These are phyloP conservation scores for Nemania diffusa DNA, from an alignment of 2,329 filamentous ascomycete genomes.

Conservation along the genomic window DNA sequence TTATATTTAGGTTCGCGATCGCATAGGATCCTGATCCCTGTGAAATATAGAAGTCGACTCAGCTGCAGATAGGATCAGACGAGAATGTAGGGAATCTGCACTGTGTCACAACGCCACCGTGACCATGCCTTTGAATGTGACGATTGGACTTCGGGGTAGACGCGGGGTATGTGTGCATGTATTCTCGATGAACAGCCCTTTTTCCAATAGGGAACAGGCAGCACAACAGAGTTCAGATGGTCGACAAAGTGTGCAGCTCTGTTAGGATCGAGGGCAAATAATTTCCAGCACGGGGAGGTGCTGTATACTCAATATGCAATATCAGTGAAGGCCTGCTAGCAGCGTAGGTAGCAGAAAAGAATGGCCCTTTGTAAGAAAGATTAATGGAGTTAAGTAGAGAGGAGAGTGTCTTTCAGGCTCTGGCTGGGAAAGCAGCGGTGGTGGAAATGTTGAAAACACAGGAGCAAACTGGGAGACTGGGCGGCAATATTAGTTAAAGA, in stretches of 20 bases:
- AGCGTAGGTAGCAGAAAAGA: not conserved
- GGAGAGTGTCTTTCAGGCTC: not conserved
- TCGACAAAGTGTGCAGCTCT: not conserved
- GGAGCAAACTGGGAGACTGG: slow-evolving; percentile 13
- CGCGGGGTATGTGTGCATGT: not conserved
- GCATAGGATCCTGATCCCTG: not conserved
- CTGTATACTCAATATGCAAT: slow-evolving; percentile 5
- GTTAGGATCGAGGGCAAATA: not conserved
- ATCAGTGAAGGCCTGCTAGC: not conserved
- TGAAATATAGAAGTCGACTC: not conserved
- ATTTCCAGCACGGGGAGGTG: not conserved
- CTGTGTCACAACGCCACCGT: slow-evolving; percentile 10
- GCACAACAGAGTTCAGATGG: not conserved
- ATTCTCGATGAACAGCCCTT: not conserved
- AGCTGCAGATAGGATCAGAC: not conserved
- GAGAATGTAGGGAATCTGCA: not conserved
- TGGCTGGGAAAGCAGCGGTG: slow-evolving; percentile 1
- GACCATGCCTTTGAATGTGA: not conserved
- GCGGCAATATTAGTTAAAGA: slow-evolving; percentile 27
- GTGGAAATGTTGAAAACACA: slow-evolving; percentile 18
- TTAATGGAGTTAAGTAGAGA: not conserved
- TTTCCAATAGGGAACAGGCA: not conserved
- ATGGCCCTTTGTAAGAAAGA: not conserved
- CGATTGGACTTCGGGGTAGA: not conserved
- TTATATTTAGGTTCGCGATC: not conserved